These are phyloP conservation scores for Pseudogymnoascus sp. DNA, from an alignment of 2,329 filamentous ascomycete species.

Conservation along the genomic window DNA sequence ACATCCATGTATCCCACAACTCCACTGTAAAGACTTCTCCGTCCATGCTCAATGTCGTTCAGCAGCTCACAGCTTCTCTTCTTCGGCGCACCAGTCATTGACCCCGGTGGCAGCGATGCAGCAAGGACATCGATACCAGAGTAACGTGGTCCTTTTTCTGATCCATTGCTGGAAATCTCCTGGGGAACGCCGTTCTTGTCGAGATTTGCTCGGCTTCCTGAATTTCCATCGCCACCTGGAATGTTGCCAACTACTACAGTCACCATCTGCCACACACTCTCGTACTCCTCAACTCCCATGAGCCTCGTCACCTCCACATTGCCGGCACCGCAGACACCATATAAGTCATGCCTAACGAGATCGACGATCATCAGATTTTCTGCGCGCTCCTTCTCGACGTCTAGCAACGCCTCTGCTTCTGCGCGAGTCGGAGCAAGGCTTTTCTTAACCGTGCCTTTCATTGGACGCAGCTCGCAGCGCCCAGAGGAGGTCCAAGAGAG, in stretches of 20 bases:
- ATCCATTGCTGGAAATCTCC: constrained; percentile 6
- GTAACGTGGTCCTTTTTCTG: constrained; percentile 26
- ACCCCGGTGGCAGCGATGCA: constrained; percentile 74
- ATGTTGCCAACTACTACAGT: constrained; percentile 72
- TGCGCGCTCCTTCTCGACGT: constrained; percentile 79
- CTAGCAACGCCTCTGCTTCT: constrained; percentile 64
- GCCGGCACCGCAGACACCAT: constrained; percentile 70
- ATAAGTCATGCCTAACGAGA: constrained; percentile 86
- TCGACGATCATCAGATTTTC: constrained; percentile 99
- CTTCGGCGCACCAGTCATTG: constrained; percentile 96
- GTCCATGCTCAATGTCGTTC: constrained; percentile 57
- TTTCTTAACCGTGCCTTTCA: constrained; percentile 95
- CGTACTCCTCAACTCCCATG: constrained; percentile 83
- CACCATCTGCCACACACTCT: constrained; percentile 85
- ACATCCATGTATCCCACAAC: constrained; percentile 86
- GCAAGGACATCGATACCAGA: constrained; percentile 70
- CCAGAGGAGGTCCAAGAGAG: constrained; percentile 57
- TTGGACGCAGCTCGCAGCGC: constrained; percentile 73
- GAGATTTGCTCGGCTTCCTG: background rate
- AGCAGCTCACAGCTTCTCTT: constrained; percentile 84
- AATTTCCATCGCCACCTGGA: constrained; percentile 21
- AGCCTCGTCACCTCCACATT: constrained; percentile 68
- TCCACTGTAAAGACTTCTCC: constrained; percentile 71
- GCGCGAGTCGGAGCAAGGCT: constrained; percentile 55
- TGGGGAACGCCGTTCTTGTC: background rate